These are phyloP conservation scores for Crithidia mellificae DNA, from an alignment of 208 protist genomes.

Conservation along the genomic window DNA sequence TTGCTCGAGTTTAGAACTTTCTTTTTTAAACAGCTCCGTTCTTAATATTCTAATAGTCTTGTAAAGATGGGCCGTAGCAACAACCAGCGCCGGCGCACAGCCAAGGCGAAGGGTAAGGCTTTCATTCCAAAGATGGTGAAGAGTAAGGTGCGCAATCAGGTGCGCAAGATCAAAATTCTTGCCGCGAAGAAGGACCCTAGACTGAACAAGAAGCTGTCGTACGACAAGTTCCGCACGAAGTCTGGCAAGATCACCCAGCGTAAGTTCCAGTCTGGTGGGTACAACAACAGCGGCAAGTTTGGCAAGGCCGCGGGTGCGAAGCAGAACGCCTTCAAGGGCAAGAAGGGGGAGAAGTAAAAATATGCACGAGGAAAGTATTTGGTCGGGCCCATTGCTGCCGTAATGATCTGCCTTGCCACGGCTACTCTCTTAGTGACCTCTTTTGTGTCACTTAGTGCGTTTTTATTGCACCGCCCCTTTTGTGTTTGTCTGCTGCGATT, in stretches of 20 bases:
- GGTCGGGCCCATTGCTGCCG: too few species aligned
- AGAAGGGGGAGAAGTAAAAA: conserved; percentile 25
- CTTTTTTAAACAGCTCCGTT: too few species aligned
- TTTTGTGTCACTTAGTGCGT: too few species aligned
- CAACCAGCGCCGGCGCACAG: conserved; percentile 73
- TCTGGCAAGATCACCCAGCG: conserved; percentile 53
- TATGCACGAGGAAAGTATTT: too few species aligned
- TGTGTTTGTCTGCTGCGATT: too few species aligned
- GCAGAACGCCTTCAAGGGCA: conserved; percentile 49
- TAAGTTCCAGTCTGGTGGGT: conserved; percentile 78
- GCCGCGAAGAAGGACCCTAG: conserved; percentile 37
- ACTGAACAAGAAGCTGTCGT: conserved; percentile 65
- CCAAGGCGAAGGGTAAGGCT: conserved; percentile 52
- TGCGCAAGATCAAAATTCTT: conserved; percentile 59
- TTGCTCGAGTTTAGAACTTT: too few species aligned
- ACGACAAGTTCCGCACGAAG: conserved; percentile 73
- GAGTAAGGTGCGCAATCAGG: conserved; percentile 78
- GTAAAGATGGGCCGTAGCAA: conserved; percentile 81
- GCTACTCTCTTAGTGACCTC: too few species aligned
- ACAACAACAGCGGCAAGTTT: conserved; percentile 80
- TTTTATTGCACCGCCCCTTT: too few species aligned
- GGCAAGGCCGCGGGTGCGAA: conserved; percentile 72
- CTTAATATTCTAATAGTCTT: too few species aligned
- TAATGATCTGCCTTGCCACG: too few species aligned
- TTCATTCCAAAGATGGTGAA: conserved; percentile 85